phyloP scores from a whole-genome alignment of 441 rosid species.

The Eutrema salsugineum region DNA sequence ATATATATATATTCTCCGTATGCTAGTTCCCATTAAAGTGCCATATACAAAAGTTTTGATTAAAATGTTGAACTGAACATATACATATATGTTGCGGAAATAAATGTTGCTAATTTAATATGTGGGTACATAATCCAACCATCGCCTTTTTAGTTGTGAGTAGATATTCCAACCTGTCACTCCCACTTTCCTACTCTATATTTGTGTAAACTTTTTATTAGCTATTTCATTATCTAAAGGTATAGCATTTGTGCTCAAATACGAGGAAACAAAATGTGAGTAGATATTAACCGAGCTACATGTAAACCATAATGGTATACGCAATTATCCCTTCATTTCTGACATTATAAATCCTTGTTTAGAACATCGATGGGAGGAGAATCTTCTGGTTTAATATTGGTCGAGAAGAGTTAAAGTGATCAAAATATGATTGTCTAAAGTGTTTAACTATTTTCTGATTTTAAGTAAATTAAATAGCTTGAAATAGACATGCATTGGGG shows the following conservation, averaged over 20 bases:
- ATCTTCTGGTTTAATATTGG: neutral
- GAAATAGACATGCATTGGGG: constrained; percentile 9
- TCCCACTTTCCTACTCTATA: constrained; percentile 1
- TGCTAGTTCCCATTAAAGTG: neutral
- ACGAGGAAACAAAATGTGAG: neutral
- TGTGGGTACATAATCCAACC: constrained; percentile 18
- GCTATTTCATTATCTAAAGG: neutral
- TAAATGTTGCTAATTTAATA: neutral
- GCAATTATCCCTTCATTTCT: neutral
- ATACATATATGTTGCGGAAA: neutral
- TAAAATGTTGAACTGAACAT: neutral
- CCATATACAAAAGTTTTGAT: neutral
- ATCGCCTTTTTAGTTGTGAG: constrained; percentile 21
- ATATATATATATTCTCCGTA: too few species aligned
- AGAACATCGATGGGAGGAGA: neutral
- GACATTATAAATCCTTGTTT: neutral
- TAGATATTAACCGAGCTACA: too few species aligned
- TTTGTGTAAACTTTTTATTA: neutral
- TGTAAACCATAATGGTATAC: neutral
- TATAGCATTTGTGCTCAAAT: neutral
- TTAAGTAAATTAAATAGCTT: neutral
- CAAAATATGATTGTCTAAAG: neutral
- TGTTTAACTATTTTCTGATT: neutral
- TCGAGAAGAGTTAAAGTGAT: neutral
- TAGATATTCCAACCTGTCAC: constrained; percentile 7